Evolutionary conservation across 225 moss, liverwort and hornwort genomes (phyloP).

Genomic region (Pseudisothecium myosuroides): DNA sequence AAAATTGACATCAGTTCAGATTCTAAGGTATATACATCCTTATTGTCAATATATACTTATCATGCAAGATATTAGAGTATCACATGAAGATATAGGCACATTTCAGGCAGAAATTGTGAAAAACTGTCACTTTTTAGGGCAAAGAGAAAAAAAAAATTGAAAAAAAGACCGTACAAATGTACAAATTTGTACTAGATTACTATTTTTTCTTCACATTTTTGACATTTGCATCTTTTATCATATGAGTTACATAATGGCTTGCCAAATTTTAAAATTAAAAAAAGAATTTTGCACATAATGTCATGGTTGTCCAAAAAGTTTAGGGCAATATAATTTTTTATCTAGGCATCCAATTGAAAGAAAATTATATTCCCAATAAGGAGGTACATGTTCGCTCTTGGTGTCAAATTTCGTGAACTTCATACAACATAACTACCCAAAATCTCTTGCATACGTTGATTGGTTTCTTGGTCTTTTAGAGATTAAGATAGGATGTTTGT

Average conservation of each 20-base stretch:
- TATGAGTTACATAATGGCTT: accelerated
- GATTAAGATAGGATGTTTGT: background rate
- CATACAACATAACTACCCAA: accelerated
- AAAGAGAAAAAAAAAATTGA: no score
- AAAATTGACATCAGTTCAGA: background rate
- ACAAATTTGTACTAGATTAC: background rate
- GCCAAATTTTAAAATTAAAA: background rate
- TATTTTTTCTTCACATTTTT: no score
- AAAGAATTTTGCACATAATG: background rate
- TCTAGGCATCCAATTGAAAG: accelerated
- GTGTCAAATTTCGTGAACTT: background rate
- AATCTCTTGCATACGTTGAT: background rate
- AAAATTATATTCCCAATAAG: background rate
- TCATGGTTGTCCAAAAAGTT: accelerated
- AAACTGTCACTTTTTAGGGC: background rate
- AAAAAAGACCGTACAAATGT: no score
- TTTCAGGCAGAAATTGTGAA: accelerated
- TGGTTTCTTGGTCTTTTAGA: accelerated
- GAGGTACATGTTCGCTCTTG: background rate
- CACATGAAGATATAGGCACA: background rate
- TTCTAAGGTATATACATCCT: background rate
- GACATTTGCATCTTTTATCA: background rate
- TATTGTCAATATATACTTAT: accelerated
- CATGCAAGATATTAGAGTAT: background rate
- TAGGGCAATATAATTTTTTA: background rate